Percentiles rank a stretch among this genome's conserved stretches.
Conservation (phyloP, 1,139 yeast genomes). For the Kodamaea plutei region DNA sequence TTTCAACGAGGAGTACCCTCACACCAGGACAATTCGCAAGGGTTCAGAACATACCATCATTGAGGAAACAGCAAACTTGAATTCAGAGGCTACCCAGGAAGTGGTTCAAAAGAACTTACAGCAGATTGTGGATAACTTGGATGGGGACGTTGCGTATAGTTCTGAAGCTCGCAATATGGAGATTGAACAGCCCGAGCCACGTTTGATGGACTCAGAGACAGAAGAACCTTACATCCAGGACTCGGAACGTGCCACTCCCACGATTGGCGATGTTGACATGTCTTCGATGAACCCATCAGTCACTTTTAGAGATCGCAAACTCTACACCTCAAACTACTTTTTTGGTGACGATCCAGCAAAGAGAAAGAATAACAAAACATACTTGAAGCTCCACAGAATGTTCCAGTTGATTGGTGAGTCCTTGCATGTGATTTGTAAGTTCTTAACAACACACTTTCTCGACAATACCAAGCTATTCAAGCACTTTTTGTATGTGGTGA, state of each 20-base stretch:
- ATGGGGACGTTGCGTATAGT: slow-evolving; percentile 2
- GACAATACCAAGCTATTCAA: slow-evolving; percentile 71
- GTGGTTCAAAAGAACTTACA: slow-evolving; percentile 35
- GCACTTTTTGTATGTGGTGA: slow-evolving; percentile 60
- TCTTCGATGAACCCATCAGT: slow-evolving; percentile 44
- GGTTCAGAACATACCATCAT: slow-evolving; percentile 1
- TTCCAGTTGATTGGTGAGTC: slow-evolving; percentile 63
- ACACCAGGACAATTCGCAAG: slow-evolving; percentile 1
- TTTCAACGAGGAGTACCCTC: slow-evolving; percentile 35
- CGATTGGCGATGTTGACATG: slow-evolving; percentile 41
- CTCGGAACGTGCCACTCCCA: slow-evolving; percentile 40
- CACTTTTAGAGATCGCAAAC: slow-evolving; percentile 56
- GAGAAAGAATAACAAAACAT: slow-evolving; percentile 49
- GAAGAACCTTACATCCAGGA: slow-evolving; percentile 7
- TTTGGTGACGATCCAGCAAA: slow-evolving; percentile 49
- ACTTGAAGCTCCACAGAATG: slow-evolving; percentile 57
- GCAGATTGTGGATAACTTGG: slow-evolving; percentile 35
- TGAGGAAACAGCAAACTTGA: slow-evolving; percentile 1
- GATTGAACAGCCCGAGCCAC: not conserved
- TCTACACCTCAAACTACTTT: slow-evolving; percentile 55
- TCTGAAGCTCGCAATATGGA: not conserved
- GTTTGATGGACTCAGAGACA: not conserved
- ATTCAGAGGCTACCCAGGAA: slow-evolving; percentile 16
- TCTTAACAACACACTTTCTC: slow-evolving; percentile 47
- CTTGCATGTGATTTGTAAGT: slow-evolving; percentile 56